phyloP scores from a whole-genome alignment of 2,329 filamentous ascomycete species.

The Calonectria leucothoes region DNA sequence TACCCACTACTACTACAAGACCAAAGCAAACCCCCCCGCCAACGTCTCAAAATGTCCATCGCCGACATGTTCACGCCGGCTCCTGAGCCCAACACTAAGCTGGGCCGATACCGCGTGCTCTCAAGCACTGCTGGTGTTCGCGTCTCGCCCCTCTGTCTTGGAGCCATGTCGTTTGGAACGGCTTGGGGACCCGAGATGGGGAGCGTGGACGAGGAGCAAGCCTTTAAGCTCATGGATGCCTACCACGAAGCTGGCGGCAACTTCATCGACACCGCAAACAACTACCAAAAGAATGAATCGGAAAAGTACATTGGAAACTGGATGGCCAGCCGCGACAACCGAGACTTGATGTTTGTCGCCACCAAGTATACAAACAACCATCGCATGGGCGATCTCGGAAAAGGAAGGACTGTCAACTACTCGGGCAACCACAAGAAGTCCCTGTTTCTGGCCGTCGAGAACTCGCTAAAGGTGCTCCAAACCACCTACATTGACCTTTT shows the following conservation, averaged over 20 bases:
- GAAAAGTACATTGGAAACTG: conserved; percentile 70
- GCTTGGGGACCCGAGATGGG: neutral
- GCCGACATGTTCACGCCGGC: neutral
- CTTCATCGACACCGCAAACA: conserved; percentile 74
- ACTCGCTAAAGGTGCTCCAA: conserved; percentile 58
- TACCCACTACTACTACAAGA: neutral
- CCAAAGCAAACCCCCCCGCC: neutral
- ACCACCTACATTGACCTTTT: conserved; percentile 59
- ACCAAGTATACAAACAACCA: conserved; percentile 43
- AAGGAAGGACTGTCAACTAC: conserved; percentile 55
- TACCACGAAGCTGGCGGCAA: conserved; percentile 71
- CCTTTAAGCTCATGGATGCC: conserved; percentile 68
- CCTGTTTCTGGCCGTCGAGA: conserved; percentile 55
- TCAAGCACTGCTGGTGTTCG: neutral
- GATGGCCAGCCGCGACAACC: conserved; percentile 60
- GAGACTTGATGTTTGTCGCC: conserved; percentile 65
- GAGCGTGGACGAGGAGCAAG: conserved; percentile 61
- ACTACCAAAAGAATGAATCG: conserved; percentile 69
- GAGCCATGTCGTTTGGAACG: neutral
- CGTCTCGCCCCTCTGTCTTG: neutral
- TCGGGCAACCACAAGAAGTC: conserved; percentile 56
- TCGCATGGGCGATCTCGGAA: neutral
- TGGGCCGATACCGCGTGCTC: neutral
- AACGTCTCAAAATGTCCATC: neutral
- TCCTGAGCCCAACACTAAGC: neutral